Conservation (phyloP, 1,284 basidiomycete species). For the Leccinum subspadiceum region DNA sequence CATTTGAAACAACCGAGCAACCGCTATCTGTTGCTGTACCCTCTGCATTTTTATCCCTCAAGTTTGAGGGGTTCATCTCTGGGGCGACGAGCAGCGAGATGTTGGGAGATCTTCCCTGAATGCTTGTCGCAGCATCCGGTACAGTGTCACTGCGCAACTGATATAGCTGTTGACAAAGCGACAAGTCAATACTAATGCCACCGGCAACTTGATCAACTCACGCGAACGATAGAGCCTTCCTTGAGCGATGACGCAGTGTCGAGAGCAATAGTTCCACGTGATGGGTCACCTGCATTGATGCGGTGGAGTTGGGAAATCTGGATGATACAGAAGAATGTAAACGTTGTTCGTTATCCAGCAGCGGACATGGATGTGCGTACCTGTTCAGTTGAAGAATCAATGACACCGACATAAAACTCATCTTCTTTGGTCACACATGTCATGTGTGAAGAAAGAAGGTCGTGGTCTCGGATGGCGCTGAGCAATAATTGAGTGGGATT, state of each 20-base stretch:
- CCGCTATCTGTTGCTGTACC: slow-evolving; percentile 2
- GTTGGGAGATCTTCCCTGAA: not conserved
- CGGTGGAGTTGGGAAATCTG: slow-evolving; percentile 49
- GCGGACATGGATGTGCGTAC: slow-evolving; percentile 3
- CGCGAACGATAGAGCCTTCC: slow-evolving; percentile 61
- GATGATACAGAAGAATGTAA: not conserved
- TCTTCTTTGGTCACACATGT: slow-evolving; percentile 52
- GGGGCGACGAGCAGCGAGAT: slow-evolving; percentile 26
- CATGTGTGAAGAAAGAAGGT: slow-evolving; percentile 31
- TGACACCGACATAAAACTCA: slow-evolving; percentile 61
- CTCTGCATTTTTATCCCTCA: not conserved
- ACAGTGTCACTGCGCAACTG: slow-evolving; percentile 7
- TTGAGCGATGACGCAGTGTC: slow-evolving; percentile 60
- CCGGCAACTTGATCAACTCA: slow-evolving; percentile 28
- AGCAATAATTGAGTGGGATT: slow-evolving; percentile 77
- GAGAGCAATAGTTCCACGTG: slow-evolving; percentile 71
- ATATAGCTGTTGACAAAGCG: slow-evolving; percentile 18
- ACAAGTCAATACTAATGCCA: not conserved
- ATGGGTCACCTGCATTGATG: slow-evolving; percentile 72
- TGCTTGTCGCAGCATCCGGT: not conserved
- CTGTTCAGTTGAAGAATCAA: slow-evolving; percentile 28
- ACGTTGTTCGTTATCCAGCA: not conserved
- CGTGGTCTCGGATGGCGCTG: slow-evolving; percentile 48
- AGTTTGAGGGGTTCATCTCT: slow-evolving; percentile 9
- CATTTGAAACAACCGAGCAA: slow-evolving; percentile 30